A percentile compares a stretch with the other conserved stretches of the same genome.
Conservation (phyloP, 345 rosid species). For the Odontarrhena argentea region DNA sequence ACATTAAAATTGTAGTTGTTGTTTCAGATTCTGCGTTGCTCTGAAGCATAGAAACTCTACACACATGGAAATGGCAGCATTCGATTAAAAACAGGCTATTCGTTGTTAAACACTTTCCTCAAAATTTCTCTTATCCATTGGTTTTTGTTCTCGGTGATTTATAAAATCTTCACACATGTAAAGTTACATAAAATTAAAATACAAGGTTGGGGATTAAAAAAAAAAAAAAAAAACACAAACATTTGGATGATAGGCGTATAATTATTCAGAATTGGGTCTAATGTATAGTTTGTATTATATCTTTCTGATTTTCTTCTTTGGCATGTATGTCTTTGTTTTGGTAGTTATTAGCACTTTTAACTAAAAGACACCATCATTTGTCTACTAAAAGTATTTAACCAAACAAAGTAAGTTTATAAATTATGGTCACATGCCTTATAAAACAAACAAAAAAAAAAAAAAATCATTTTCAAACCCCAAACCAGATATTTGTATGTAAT, state of each 20-base stretch:
- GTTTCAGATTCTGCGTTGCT: conserved; percentile 33
- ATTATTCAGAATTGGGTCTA: conserved; percentile 15
- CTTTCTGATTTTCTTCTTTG: neutral
- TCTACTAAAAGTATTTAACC: neutral
- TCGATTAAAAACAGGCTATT: conserved; percentile 26
- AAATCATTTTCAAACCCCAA: neutral
- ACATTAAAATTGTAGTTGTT: conserved; percentile 6
- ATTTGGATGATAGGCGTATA: conserved; percentile 2
- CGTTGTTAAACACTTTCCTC: conserved; percentile 27
- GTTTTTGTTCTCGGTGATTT: conserved; percentile 2
- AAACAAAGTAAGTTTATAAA: neutral
- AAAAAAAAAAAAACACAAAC: neutral
- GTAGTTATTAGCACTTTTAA: neutral
- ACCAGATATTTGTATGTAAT: neutral
- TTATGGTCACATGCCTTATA: neutral
- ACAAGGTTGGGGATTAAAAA: conserved; percentile 11
- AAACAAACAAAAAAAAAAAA: neutral
- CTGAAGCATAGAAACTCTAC: conserved; percentile 25
- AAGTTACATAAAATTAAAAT: conserved; percentile 32
- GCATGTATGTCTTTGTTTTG: no score
- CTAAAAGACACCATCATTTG: neutral
- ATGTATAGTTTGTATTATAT: conserved; percentile 15
- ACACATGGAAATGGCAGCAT: conserved; percentile 24
- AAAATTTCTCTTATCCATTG: conserved; percentile 17
- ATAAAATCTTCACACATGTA: conserved; percentile 35